Base-by-base conservation (phyloP, 2,329 filamentous ascomycete species). In the Pyricularia pennisetigena region DNA sequence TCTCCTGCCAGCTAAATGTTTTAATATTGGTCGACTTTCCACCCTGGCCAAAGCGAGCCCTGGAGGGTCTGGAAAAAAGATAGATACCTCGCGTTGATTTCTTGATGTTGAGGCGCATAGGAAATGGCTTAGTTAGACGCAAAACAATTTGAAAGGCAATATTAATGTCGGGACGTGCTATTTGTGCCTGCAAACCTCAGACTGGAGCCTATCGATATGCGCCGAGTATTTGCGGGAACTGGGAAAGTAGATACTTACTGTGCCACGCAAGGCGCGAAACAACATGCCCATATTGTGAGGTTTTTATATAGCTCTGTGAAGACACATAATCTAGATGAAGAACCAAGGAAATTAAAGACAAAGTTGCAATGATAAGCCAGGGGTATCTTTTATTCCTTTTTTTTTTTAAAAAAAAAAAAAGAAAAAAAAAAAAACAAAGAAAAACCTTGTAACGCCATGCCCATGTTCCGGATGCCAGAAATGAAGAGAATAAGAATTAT, bases 1-100 rank as follows among this genome's bases (percentile, higher is more conserved):
- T 62, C 24, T 62, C 24, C 59, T 62, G 59, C 59, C 59, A 62
- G 59, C 59, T 62, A 62, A 23, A 62, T 62, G 59, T 62, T 62
- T 28, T 28, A 12, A 62, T 62, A 62, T 62, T 28, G 59, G 59
- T 16, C 23, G 24, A 20, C 6, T 62, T 14, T 62, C 12, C 24
- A 28, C 26, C 24, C 26, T 62, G 59, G 26, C 24, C 26, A 62
- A 14, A 62, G 24, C 24, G 23, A 28, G 24, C 59, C 24, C 24
- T 14, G 14, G 24, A 28, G 23, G 59, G 59, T 10, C 24, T 62
- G 59, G 59, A 29, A 62, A 59, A 8, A 26, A 3, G 9, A 5
- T 62, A 28, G 4, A 62, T 29, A 49, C 16, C 26, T 16, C 16
- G 12, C 59, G 59, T 62, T 62, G 59, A 29, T 9, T 62, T 62